Base-by-base conservation (phyloP, 148 eudicot genomes). In the Fagopyrum tataricum region DNA sequence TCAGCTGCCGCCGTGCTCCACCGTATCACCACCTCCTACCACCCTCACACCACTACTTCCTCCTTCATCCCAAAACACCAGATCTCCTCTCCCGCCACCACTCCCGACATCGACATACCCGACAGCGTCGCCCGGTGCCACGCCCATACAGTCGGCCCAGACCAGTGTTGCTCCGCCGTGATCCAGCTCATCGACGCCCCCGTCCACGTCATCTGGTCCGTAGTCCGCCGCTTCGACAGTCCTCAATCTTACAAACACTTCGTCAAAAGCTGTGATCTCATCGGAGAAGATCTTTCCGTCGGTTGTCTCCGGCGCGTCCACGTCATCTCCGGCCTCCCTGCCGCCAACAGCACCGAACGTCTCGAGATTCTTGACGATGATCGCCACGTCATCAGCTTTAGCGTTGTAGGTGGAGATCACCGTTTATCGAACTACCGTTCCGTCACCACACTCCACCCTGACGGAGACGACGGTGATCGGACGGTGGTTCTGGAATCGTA, bases 191-290 rank as follows among this genome's bases (percentile, higher is more conserved):
- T 90, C 79, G 41, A 72, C 67, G 88, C 95, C 71, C 90, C 91
- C 0, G 62, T 81, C 77, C 61, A 81, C 59, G 62, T 87, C 78
- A 91, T 85, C 5, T 90, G 95, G 95, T 79, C 95, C 39, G 85
- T 87, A 67, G 81, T 90, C 73, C 95, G 95, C 71, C 88, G 95
- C 64, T 90, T 90, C 85, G 95, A 90, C 82, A 85, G 85, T 51
- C 95, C 95, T 0, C 95, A 90, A 23, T 77, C 88, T 0, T 90
- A 90, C 83, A 90, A 90, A 51, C 91, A 90, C 82, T 90, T 90
- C 80, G 88, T 90, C 64, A 87, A 87, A 46, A 87, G 90, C 83
- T 90, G 95, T 76, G 87, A 84, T 84, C 83, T 90, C 72, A 75
- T 90, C 56, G 67, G 81, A 73, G 91, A 88, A 21, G 84, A 82